A percentile compares a stretch with the other conserved stretches of the same genome.
Conservation (phyloP, 805 yeast species). For the Osmozyma mogii region DNA sequence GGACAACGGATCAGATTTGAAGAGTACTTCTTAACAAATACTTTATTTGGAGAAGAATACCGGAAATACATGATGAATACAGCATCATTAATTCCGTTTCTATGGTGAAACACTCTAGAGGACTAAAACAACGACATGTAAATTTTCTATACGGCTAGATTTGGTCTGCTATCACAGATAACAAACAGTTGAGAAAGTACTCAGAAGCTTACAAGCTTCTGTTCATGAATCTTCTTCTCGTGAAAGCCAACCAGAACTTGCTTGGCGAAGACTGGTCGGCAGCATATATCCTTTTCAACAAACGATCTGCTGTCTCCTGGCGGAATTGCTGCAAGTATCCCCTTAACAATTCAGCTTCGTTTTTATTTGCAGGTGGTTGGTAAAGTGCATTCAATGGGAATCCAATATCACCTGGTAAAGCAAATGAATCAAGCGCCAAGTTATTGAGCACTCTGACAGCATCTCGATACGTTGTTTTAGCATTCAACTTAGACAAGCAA, state of each 20-base stretch:
- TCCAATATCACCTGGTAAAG: constrained; percentile 91
- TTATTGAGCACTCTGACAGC: constrained; percentile 69
- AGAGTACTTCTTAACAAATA: constrained; percentile 22
- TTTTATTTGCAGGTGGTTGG: constrained; percentile 63
- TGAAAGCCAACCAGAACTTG: constrained; percentile 93
- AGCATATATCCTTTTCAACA: constrained; percentile 64
- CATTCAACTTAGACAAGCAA: constrained; percentile 59
- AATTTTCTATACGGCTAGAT: not conserved
- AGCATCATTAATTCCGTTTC: constrained; percentile 23
- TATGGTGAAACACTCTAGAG: constrained; percentile 2
- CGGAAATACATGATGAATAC: constrained; percentile 15
- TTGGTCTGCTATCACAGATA: not conserved
- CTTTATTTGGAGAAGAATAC: constrained; percentile 23
- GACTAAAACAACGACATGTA: not conserved
- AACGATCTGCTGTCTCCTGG: constrained; percentile 82
- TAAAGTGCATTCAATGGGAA: constrained; percentile 84
- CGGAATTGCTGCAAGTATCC: constrained; percentile 85
- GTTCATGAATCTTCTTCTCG: constrained; percentile 94
- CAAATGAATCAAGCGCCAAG: constrained; percentile 77
- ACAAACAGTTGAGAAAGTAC: constrained; percentile 1
- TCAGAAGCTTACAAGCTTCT: constrained; percentile 47
- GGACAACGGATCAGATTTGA: constrained; percentile 24
- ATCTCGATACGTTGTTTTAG: constrained; percentile 44
- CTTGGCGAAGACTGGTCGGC: constrained; percentile 59
- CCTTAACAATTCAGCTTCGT: constrained; percentile 73